These are phyloP conservation scores for Thoreauomyces humboldtii DNA, from an alignment of 192 early-diverging fungal species.

Conservation along the genomic window DNA sequence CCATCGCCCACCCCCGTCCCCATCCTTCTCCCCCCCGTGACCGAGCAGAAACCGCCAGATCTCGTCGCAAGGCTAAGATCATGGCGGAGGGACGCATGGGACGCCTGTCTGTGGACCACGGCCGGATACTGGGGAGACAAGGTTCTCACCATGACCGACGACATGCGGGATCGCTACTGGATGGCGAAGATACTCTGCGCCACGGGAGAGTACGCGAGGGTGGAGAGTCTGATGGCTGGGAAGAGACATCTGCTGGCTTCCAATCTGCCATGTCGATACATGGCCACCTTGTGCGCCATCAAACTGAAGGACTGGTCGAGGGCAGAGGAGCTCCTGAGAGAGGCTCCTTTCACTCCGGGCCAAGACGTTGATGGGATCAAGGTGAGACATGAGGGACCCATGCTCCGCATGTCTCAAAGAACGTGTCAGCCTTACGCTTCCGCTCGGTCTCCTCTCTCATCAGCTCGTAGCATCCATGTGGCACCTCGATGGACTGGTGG, in stretches of 20 bases:
- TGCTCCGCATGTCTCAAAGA: too few species aligned
- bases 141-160: slow-evolving; percentile 17
- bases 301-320: slow-evolving; percentile 19
- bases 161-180: slow-evolving; percentile 14
- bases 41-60: too few species aligned
- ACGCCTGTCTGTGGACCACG: slow-evolving; percentile 12
- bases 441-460: too few species aligned
- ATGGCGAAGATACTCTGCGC: slow-evolving; percentile 23
- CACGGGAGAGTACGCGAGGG: slow-evolving; percentile 2
- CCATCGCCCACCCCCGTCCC: too few species aligned
- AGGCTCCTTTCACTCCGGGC: too few species aligned
- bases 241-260: not conserved
- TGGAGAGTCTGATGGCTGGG: slow-evolving; percentile 3
- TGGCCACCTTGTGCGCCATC: slow-evolving; percentile 12
- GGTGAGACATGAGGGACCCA: too few species aligned
- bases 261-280: slow-evolving; percentile 13
- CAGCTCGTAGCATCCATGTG: slow-evolving; percentile 49
- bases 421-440: too few species aligned
- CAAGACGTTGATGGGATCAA: too few species aligned
- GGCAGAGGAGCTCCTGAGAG: not conserved
- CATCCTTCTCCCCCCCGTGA: too few species aligned
- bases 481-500: slow-evolving; percentile 58
- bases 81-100: slow-evolving; percentile 17
- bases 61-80: not conserved
- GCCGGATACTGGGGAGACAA: slow-evolving; percentile 26